These are phyloP conservation scores for Pterocarpus santalinus DNA, from an alignment of 306 rosid genomes.

Conservation along the genomic window DNA sequence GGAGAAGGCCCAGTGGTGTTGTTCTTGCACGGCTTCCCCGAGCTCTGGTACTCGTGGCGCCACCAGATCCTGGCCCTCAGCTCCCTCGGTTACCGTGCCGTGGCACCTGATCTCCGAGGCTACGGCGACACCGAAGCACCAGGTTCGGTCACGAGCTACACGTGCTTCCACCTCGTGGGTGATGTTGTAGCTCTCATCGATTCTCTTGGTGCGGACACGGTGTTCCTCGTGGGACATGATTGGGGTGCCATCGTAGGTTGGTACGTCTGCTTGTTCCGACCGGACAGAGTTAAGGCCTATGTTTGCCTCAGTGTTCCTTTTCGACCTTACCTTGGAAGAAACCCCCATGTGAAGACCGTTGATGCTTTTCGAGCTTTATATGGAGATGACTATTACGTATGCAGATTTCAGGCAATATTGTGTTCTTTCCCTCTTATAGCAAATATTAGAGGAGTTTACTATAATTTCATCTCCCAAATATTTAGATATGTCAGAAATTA, in stretches of 20 bases:
- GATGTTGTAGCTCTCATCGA: conserved; percentile 51
- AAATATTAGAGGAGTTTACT: too few species aligned
- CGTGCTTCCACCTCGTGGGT: conserved; percentile 44
- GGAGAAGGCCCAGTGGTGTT: conserved; percentile 54
- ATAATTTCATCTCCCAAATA: too few species aligned
- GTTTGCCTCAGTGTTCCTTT: conserved; percentile 56
- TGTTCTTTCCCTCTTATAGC: background rate
- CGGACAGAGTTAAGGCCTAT: conserved; percentile 50
- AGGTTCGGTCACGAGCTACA: conserved; percentile 20
- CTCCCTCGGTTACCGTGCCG: conserved; percentile 52
- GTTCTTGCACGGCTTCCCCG: conserved; percentile 59
- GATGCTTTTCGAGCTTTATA: conserved; percentile 35
- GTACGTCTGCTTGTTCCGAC: conserved; percentile 55
- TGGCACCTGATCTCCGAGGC: conserved; percentile 57
- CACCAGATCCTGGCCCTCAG: conserved; percentile 52
- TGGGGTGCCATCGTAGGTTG: conserved; percentile 57
- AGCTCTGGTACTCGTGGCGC: conserved; percentile 59
- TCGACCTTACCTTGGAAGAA: conserved; percentile 33
- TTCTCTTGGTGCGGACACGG: conserved; percentile 41
- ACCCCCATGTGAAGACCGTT: conserved; percentile 30
- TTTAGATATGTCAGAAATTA: too few species aligned
- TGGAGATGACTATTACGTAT: conserved; percentile 54
- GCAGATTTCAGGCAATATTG: conserved; percentile 51
- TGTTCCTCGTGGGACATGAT: conserved; percentile 49
- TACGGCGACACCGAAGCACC: conserved; percentile 54